Percentiles rank a stretch among this genome's conserved stretches.
These are phyloP conservation scores for Lachnellula arida DNA, from an alignment of 2,329 filamentous ascomycete genomes.

Conservation along the genomic window DNA sequence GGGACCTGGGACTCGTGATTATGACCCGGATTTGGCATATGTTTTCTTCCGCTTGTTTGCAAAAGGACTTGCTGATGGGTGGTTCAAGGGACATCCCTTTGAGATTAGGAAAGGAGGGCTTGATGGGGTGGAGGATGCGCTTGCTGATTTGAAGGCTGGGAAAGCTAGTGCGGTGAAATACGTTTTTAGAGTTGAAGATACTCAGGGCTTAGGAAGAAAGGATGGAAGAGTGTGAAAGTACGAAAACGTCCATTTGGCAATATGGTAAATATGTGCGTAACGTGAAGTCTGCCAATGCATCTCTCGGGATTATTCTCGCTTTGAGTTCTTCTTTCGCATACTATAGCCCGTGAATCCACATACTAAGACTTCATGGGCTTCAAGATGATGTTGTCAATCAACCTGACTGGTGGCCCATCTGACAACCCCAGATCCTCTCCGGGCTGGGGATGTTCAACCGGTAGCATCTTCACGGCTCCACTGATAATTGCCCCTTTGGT, in stretches of 20 bases:
- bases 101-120: constrained; percentile 46
- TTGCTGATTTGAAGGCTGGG: constrained; percentile 52
- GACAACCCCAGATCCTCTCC: constrained; percentile 73
- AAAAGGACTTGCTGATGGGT: constrained; percentile 42
- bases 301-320: no score
- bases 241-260: neutral
- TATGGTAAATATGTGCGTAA: no score
- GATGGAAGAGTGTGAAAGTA: neutral
- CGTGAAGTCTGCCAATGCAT: no score
- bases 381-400: constrained; percentile 92
- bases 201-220: neutral
- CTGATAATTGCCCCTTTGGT: constrained; percentile 76
- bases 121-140: constrained; percentile 42
- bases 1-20: neutral
- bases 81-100: constrained; percentile 43
- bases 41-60: constrained; percentile 13
- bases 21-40: constrained; percentile 5
- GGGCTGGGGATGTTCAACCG: constrained; percentile 63
- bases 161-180: constrained; percentile 61
- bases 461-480: constrained; percentile 84
- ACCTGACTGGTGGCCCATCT: constrained; percentile 69
- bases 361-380: constrained; percentile 34
- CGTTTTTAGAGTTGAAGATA: constrained; percentile 41
- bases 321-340: neutral
- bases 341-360: neutral